Evolutionary conservation across 2,329 filamentous ascomycete species (phyloP), one percentile per base, ranked within the genome.

Genomic region (Epicoccum nigrum): DNA sequence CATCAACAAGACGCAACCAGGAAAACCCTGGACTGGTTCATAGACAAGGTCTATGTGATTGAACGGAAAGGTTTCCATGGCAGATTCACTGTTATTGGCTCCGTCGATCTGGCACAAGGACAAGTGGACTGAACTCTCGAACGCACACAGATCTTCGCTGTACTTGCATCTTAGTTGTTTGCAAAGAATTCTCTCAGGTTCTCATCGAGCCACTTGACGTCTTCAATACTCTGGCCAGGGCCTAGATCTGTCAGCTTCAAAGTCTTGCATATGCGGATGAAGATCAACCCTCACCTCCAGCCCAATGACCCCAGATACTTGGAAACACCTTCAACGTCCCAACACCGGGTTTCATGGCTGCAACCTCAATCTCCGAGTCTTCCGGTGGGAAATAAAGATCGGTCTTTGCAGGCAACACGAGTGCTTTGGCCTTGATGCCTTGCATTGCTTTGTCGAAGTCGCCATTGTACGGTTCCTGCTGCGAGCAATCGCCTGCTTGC

Each of bases 331-430:
- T 71, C 52, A 86, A 69, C 41, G 78, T 77, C 1, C 84, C 85
- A 19, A 86, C 70, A 0, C 83, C 84, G 2, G 81, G 74, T 23
- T 71, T 76, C 85, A 87, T 87, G 52, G 79, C 82, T 39, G 68
- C 68, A 19, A 92, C 86, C 64, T 94, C 90, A 48, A 86, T 85
- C 62, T 88, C 83, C 0, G 87, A 91, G 59, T 92, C 90, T 62
- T 92, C 89, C 0, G 88, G 88, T 78, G 89, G 87, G 59, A 94
- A 93, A 67, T 93, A 93, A 4, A 93, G 77, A 66, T 93, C 90
- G 0, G 88, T 92, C 67, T 88, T 84, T 17, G 79, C 75, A 0
- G 90, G 89, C 12, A 92, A 70, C 3, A 93, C 86, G 33, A 93
- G 73, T 0, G 83, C 85, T 62, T 85, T 89, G 1, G 88, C 86